phyloP scores from a whole-genome alignment of 345 rosid species.

The Rhodamnia argentea region DNA sequence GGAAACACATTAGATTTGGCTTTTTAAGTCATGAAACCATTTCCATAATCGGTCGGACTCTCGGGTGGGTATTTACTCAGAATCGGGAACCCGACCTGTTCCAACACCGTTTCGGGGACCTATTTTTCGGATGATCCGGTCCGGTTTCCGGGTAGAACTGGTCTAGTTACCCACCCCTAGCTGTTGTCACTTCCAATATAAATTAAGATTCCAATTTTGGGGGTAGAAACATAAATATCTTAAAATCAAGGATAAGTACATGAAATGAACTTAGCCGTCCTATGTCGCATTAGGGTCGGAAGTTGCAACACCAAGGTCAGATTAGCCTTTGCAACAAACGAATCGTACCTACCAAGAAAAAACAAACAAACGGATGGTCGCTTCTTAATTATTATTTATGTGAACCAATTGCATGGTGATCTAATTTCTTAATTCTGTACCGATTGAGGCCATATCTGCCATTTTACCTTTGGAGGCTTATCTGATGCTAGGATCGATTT shows the following conservation, averaged over 20 bases:
- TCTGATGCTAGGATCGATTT: accelerated
- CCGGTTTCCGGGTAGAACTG: too few relatives aligned
- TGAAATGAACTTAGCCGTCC: too few relatives aligned
- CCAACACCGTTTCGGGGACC: too few relatives aligned
- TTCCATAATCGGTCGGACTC: too few relatives aligned
- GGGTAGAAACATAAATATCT: neutral
- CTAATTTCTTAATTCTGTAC: neutral
- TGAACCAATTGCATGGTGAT: neutral
- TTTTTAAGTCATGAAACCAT: too few relatives aligned
- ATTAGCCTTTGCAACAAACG: neutral
- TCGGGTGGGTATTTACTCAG: too few relatives aligned
- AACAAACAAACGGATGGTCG: neutral
- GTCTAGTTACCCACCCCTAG: too few relatives aligned
- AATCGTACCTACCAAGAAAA: neutral
- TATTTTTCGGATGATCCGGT: too few relatives aligned
- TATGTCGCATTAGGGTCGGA: neutral
- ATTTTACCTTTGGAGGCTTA: neutral
- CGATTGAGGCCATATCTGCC: neutral
- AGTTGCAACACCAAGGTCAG: neutral
- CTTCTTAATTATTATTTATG: neutral
- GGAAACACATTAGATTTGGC: too few relatives aligned
- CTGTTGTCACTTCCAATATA: neutral
- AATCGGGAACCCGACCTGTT: too few relatives aligned
- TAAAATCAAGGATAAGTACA: too few relatives aligned
- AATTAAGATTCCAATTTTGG: neutral